A percentile compares a stretch with the other conserved stretches of the same genome.
These are phyloP conservation scores for Syncephalastrum racemosum DNA, from an alignment of 371 early-diverging fungal genomes.

Conservation along the genomic window DNA sequence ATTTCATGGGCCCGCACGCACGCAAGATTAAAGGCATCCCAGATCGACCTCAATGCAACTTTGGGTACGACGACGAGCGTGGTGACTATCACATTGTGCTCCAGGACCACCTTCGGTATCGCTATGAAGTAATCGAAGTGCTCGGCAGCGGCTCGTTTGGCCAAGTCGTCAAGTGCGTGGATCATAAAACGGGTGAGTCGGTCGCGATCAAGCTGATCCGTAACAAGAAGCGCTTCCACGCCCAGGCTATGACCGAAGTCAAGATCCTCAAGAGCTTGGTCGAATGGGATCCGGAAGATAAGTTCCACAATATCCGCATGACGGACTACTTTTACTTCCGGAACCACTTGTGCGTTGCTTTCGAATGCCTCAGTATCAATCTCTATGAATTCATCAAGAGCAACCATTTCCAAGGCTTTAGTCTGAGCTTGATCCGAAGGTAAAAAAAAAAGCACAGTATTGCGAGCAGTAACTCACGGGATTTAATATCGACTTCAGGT, in stretches of 20 bases:
- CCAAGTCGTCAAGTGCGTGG: constrained; percentile 83
- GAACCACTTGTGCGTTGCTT: constrained; percentile 93
- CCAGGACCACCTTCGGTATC: constrained; percentile 79
- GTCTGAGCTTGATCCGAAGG: constrained; percentile 73
- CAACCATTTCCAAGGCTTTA: constrained; percentile 90
- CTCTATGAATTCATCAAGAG: constrained; percentile 96
- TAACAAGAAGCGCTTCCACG: constrained; percentile 85
- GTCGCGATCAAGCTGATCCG: constrained; percentile 91
- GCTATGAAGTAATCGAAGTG: constrained; percentile 80
- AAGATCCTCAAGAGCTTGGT: constrained; percentile 71
- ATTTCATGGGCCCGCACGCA: constrained; percentile 81
- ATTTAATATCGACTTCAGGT: constrained; percentile 27
- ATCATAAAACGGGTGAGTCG: constrained; percentile 70
- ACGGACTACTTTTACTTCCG: constrained; percentile 91
- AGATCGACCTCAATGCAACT: constrained; percentile 51
- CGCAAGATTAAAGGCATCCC: constrained; percentile 51
- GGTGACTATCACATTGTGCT: constrained; percentile 78
- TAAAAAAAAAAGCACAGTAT: constrained; percentile 16
- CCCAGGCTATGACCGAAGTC: constrained; percentile 86
- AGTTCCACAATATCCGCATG: constrained; percentile 83
- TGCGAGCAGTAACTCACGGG: too few relatives aligned
- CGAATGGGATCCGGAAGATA: constrained; percentile 74
- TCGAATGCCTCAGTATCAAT: constrained; percentile 94
- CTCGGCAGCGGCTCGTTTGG: constrained; percentile 94
- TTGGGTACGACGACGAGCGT: constrained; percentile 83